Evolutionary conservation across 192 early-diverging fungal genomes (phyloP), one percentile per base, ranked within the genome.

Genomic region (Coemansia sp.): DNA sequence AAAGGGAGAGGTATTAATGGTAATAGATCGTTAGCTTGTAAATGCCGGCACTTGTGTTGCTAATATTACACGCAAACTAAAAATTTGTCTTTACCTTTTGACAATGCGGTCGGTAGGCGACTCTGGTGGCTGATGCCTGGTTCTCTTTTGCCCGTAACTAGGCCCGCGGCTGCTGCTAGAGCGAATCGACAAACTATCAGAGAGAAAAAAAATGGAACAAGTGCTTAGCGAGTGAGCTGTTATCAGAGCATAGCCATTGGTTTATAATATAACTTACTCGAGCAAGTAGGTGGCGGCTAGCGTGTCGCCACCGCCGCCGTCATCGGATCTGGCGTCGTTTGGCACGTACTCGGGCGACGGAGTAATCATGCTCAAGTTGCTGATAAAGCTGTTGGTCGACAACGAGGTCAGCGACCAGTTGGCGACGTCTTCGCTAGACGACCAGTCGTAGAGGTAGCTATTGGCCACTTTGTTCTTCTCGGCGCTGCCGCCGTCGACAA

Each of bases 381-480:
- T 45, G 31, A 27, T 36, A 15, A 59, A 17, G 59, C 63, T 65
- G 47, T 56, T 57, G n/a, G 63, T 66, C 7, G 64, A 61, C 19
- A 65, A 64, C 35, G 59, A 72, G 46, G 45, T 45, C 0, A 72
- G 47, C 40, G 70, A 72, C 70, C 57, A 72, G 63, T 60, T 39
- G 15, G 70, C 64, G 31, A 65, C 59, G 25, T 61, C 64, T 14
- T 65, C 70, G 27, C 70, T 62, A 7, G 58, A 39, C 8, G 70
- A 65, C 70, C 64, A 72, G 64, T 72, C 70, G 38, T 59, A 65
- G 31, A 56, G 5, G 32, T 56, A 56, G 32, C 17, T 35, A 29
- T 27, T 35, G 29, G 53, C 17, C 0, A 27, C 7, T n/a, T 56
- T 25, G 53, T 31, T 31, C 31, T 35, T 56, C 32, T 56, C 31